Conservation (phyloP, 139 green algal species). For the Chlorella sp. region DNA sequence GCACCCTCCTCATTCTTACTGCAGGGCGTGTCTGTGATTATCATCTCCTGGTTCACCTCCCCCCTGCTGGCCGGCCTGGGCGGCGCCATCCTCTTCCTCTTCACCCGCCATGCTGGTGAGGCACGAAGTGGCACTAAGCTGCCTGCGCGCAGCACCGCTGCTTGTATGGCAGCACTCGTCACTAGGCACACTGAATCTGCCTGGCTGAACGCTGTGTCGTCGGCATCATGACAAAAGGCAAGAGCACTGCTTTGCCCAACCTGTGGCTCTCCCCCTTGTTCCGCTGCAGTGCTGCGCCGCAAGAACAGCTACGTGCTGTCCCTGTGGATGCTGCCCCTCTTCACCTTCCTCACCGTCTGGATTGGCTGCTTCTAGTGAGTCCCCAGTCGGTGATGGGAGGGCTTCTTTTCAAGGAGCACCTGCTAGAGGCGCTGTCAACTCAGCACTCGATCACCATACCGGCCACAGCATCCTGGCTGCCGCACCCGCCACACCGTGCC, state of each 20-base stretch:
- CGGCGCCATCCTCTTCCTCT: slow-evolving; percentile 39
- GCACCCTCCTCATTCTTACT: no score
- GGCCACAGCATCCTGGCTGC: no score
- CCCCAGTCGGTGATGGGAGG: no score
- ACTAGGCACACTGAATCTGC: no score
- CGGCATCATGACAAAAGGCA: no score
- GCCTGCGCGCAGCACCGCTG: no score
- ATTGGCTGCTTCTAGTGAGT: slow-evolving; percentile 31
- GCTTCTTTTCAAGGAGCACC: no score
- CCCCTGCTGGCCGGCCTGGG: slow-evolving; percentile 48
- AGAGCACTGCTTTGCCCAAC: neutral
- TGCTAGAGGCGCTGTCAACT: no score
- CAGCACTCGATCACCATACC: no score
- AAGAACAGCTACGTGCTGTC: slow-evolving; percentile 33
- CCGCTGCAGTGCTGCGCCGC: slow-evolving; percentile 23
- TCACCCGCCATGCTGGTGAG: slow-evolving; percentile 39
- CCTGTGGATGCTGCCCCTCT: slow-evolving; percentile 40
- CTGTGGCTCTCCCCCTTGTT: no score
- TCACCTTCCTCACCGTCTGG: slow-evolving; percentile 56
- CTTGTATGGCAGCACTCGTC: no score
- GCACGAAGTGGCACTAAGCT: no score
- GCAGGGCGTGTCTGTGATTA: slow-evolving; percentile 49
- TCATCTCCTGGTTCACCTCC: slow-evolving; percentile 70
- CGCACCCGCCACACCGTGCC: neutral
- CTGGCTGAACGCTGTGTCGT: neutral